phyloP scores from a whole-genome alignment of 2,329 filamentous ascomycete genomes.

The Pseudocercospora cruenta region DNA sequence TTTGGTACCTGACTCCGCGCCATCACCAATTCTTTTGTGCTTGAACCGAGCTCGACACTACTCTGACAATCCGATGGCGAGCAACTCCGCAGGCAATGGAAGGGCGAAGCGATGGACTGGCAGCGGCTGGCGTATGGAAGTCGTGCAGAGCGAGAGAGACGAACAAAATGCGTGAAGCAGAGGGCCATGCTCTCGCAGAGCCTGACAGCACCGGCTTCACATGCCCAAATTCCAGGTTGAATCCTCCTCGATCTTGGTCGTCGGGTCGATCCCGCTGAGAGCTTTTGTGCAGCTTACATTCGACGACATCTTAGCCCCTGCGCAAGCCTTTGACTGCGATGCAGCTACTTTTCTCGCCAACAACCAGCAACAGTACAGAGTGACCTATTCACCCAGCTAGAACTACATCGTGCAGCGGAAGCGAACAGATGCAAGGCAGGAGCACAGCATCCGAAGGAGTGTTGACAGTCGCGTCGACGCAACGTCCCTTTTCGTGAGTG shows the following conservation, averaged over 20 bases:
- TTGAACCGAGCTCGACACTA: not conserved
- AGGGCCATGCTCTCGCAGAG: not conserved
- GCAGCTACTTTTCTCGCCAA: not conserved
- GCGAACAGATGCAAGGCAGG: not conserved
- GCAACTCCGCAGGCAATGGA: not conserved
- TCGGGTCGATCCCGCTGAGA: constrained; percentile 2
- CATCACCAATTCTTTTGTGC: not conserved
- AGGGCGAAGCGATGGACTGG: no score
- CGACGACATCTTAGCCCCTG: not conserved
- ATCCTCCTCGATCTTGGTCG: constrained; percentile 5
- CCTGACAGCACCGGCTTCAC: not conserved
- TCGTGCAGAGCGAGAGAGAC: no score
- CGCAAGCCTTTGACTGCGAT: not conserved
- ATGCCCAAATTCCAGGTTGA: not conserved
- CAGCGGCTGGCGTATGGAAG: no score
- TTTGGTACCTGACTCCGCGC: constrained; percentile 1
- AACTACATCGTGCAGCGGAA: not conserved
- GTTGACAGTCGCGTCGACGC: not conserved
- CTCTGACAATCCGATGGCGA: not conserved
- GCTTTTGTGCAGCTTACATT: not conserved
- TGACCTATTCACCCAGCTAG: not conserved
- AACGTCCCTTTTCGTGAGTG: not conserved
- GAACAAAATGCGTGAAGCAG: no score
- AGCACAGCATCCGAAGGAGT: not conserved
- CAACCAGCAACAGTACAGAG: not conserved